These are phyloP conservation scores for Fusarium bulbicola DNA, from an alignment of 2,329 filamentous ascomycete species.

Conservation along the genomic window DNA sequence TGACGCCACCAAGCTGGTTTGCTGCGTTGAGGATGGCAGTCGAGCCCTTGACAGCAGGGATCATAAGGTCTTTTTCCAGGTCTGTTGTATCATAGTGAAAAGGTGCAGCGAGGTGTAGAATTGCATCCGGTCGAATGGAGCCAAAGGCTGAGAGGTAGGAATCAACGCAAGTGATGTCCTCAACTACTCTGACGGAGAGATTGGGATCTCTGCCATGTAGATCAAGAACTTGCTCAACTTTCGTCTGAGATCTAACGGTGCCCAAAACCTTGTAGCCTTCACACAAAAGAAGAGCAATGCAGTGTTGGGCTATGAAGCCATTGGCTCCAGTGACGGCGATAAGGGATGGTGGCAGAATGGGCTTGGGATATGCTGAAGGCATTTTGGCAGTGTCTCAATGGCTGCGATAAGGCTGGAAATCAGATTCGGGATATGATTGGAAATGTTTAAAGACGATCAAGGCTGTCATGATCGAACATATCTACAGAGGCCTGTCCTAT, in stretches of 20 bases:
- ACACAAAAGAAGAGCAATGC: background rate
- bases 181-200: background rate
- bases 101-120: background rate
- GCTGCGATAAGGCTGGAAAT: background rate
- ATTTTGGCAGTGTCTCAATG: background rate
- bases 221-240: background rate
- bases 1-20: background rate
- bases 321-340: conserved; percentile 3
- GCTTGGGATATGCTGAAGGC: conserved; percentile 1
- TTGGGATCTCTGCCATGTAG: background rate
- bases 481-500: background rate
- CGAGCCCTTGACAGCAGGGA: conserved; percentile 1
- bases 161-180: background rate
- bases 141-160: conserved; percentile 1
- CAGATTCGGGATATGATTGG: background rate
- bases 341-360: background rate
- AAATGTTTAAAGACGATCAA: background rate
- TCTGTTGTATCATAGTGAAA: conserved; percentile 1
- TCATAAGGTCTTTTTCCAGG: conserved; percentile 4
- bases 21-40: conserved; percentile 4
- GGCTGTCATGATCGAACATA: background rate
- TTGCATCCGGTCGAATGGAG: background rate
- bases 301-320: conserved; percentile 15
- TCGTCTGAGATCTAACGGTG: background rate
- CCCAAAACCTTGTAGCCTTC: conserved; percentile 3